Base-by-base conservation (phyloP, 179 eudicot genomes). In the Dionaea muscipula region DNA sequence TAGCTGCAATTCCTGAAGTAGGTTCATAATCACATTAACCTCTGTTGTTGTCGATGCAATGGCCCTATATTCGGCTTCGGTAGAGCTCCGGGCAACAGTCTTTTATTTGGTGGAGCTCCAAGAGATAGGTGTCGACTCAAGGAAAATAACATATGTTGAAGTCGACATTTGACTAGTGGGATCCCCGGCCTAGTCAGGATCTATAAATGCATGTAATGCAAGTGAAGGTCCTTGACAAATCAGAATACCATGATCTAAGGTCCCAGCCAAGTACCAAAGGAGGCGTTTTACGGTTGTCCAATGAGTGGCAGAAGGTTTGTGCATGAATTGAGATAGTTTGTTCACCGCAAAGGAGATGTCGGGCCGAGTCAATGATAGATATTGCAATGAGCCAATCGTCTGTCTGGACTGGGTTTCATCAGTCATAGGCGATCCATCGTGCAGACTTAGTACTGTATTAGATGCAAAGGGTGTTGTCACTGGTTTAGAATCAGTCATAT, bases 81-180 rank as follows among this genome's bases (percentile, higher is more conserved):
- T 53, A 24, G 41, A 53, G 13, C 0, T 15, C 25, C 31, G 12
- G 25, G 36, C 55, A 11, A 51, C 36, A 8, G 35, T 20, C 16
- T 27, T 14, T 27, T 53, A 43, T 22, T 28, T 53, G 12, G 17
- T 53, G 2, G 23, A 53, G 15, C 35, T 21, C 41, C 57, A 53
- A 18, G 57, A 53, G 41, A 53, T 18, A 9, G 20, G n/a, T n/a
- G n/a, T n/a, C n/a, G n/a, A n/a, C n/a, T n/a, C n/a, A n/a, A n/a
- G n/a, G n/a, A n/a, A n/a, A n/a, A n/a, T n/a, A n/a, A n/a, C n/a
- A n/a, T n/a, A n/a, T n/a, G n/a, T n/a, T n/a, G n/a, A n/a, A n/a
- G n/a, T n/a, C n/a, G n/a, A n/a, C n/a, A n/a, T n/a, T n/a, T n/a
- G n/a, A n/a, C n/a, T n/a, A n/a, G n/a, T n/a, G n/a, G n/a, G n/a